These are phyloP conservation scores for Quercus tomentella DNA, from an alignment of 331 rosid species.

Conservation along the genomic window DNA sequence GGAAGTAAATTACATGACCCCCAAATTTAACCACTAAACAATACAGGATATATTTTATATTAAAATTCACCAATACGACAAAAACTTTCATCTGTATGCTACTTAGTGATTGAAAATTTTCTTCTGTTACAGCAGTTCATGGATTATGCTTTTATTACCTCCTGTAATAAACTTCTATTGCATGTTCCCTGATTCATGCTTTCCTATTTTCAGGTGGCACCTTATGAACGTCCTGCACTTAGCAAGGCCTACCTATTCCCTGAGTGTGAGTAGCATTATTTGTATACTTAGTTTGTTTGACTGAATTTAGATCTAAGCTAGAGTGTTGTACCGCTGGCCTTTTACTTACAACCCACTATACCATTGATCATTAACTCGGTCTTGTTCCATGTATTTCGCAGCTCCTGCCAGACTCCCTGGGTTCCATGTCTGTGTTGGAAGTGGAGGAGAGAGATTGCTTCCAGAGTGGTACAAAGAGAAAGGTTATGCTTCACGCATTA, in stretches of 20 bases:
- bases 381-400: slow-evolving; percentile 38
- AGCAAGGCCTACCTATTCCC: slow-evolving; percentile 98
- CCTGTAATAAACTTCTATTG: not conserved
- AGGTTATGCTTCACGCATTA: slow-evolving; percentile 39
- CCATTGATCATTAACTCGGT: not conserved
- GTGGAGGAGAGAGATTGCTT: slow-evolving; percentile 93
- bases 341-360: not conserved
- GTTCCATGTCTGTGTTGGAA: slow-evolving; percentile 88
- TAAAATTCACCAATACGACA: not conserved
- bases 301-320: not conserved
- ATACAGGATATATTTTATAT: not conserved
- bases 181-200: not conserved
- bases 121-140: not conserved
- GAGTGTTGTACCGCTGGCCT: not conserved
- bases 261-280: slow-evolving; percentile 59
- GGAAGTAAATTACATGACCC: not conserved
- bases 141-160: not conserved
- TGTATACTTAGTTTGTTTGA: not conserved
- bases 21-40: not conserved
- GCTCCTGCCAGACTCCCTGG: slow-evolving; percentile 99
- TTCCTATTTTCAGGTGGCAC: slow-evolving; percentile 67
- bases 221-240: slow-evolving; percentile 98
- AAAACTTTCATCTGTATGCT: not conserved
- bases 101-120: not conserved
- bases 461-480: slow-evolving; percentile 87